phyloP scores from a whole-genome alignment of 2,329 filamentous ascomycete species.

The Nemania diffusa region DNA sequence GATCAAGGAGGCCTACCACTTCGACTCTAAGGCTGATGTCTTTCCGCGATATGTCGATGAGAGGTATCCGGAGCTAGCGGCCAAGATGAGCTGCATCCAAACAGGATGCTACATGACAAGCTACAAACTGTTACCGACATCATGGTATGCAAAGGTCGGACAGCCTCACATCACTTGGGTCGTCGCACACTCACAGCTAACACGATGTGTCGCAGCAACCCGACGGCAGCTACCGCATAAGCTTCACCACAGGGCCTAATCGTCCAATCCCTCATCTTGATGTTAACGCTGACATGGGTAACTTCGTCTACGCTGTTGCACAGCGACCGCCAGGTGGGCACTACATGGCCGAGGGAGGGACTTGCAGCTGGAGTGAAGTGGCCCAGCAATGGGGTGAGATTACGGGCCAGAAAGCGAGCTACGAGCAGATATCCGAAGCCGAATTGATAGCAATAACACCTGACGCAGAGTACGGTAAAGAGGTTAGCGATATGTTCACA shows the following conservation, averaged over 20 bases:
- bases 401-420: constrained; percentile 18
- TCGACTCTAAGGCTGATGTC: constrained; percentile 62
- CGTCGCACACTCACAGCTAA: constrained; percentile 1
- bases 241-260: constrained; percentile 14
- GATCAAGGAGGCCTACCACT: constrained; percentile 62
- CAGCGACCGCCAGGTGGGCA: constrained; percentile 22
- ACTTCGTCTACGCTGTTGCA: constrained; percentile 27
- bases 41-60: constrained; percentile 26
- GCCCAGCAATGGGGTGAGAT: constrained; percentile 24
- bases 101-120: constrained; percentile 26
- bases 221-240: constrained; percentile 20
- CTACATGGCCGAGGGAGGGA: constrained; percentile 28
- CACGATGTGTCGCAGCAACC: constrained; percentile 20
- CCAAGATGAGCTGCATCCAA: constrained; percentile 30
- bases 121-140: constrained; percentile 20
- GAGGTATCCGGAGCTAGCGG: constrained; percentile 18
- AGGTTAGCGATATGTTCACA: constrained; percentile 30
- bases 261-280: constrained; percentile 21
- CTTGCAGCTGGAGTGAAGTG: constrained; percentile 22
- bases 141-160: constrained; percentile 25
- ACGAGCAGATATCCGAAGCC: constrained; percentile 16
- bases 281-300: constrained; percentile 25
- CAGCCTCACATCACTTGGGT: background rate
- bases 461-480: constrained; percentile 21
- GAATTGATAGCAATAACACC: constrained; percentile 22